Percentiles rank a stretch among this genome's conserved stretches.
phyloP scores from a whole-genome alignment of 139 green algal species.

The Chlorella vulgaris region DNA sequence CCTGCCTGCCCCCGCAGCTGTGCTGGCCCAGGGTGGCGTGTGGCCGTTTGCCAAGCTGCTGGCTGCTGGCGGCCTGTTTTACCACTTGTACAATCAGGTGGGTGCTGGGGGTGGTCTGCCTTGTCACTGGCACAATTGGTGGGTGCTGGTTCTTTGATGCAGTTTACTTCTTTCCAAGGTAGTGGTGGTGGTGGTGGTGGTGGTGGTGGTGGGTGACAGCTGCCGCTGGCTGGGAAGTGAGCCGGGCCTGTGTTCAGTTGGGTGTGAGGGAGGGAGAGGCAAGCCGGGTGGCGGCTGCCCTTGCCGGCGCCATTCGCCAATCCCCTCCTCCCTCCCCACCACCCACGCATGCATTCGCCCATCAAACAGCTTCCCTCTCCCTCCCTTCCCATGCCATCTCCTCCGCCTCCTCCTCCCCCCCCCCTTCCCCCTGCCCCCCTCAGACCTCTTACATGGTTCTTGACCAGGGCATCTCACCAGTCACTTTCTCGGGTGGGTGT shows the following conservation, averaged over 20 bases:
- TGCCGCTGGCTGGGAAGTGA: no score
- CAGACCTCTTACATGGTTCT: conserved; percentile 91
- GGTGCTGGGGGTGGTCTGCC: not conserved
- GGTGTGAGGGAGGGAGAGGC: no score
- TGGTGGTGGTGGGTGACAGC: no score
- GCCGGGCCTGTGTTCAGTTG: no score
- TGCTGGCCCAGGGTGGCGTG: conserved; percentile 54
- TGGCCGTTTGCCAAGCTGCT: conserved; percentile 65
- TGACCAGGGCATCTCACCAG: conserved; percentile 79
- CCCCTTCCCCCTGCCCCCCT: not conserved
- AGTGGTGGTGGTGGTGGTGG: no score
- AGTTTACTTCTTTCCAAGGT: no score
- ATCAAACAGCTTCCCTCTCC: no score
- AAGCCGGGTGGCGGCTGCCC: no score
- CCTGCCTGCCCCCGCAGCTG: conserved; percentile 39
- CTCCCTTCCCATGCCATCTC: no score
- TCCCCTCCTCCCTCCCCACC: no score
- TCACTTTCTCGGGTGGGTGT: conserved; percentile 77
- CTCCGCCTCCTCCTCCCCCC: not conserved
- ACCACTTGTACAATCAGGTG: conserved; percentile 91
- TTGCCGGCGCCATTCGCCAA: no score
- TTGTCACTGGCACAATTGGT: not conserved
- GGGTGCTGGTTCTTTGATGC: no score
- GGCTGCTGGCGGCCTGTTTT: conserved; percentile 77
- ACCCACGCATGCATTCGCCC: not conserved